Base-by-base conservation (phyloP, 148 eudicot genomes). In the Pouteria glomerata region DNA sequence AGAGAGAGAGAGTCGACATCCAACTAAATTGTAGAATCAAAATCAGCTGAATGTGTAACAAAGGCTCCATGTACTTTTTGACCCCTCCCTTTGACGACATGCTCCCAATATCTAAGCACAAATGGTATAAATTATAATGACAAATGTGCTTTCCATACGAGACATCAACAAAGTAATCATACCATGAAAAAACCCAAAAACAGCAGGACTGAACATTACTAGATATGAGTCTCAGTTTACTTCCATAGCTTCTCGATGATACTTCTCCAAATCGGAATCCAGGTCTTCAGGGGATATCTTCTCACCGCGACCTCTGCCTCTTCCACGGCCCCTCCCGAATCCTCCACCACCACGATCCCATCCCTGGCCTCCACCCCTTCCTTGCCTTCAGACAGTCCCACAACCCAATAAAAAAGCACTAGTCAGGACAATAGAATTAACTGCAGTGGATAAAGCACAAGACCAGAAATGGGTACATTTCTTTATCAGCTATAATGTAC, bases 191-290 rank as follows among this genome's bases (percentile, higher is more conserved):
- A 57, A 14, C 29, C 58, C 6, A 21, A 60, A 59, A 29, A 31
- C 12, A 39, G 44, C 12, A 23, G 0, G 18, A 74, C 12, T 45
- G 3, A 29, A 53, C 35, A 47, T 21, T 57, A 15, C n/a, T n/a
- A n/a, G n/a, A n/a, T n/a, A n/a, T n/a, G n/a, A n/a, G n/a, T n/a
- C n/a, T 72, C 50, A 78, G n/a, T 71, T 82, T 30, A 79, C 78
- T 73, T 81, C 68, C 85, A 78, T 81, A 12, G 85, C 73, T 76
- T 77, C 79, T 24, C 85, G 66, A 57, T 78, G 85, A 73, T 84
- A 84, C 57, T 84, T 81, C 66, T 84, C 87, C 73, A 84, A 71
- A 70, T 84, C 87, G 21, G 87, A 85, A 71, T 84, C 87, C 2
- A 81, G 87, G 68, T 78, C 87, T 11, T 78, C 81, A 4, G 75